Base-by-base conservation (phyloP, 108 stramenopile species). In the Ochromonas danica region DNA sequence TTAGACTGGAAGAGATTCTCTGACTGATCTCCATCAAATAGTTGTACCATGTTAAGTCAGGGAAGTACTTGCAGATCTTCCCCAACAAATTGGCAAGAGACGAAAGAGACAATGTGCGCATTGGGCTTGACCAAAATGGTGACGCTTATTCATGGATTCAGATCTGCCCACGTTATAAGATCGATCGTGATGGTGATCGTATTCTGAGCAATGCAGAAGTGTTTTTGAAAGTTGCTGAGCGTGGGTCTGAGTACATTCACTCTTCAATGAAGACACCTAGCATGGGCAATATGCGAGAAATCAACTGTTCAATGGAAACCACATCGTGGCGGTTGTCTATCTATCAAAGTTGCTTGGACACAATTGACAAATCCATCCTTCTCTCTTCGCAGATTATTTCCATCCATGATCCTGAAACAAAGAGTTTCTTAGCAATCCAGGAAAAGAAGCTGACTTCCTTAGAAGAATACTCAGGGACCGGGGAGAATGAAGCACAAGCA, bases 171-270 rank as follows among this genome's bases (percentile, higher is more conserved):
- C 38, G 82, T 1, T 78, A 70, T 71, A 79, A 79, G 79, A 80
- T 83, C 42, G 82, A 80, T 62, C 75, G 61, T 2, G 82, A 83
- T 31, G 82, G 82, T n/a, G 82, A 83, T 67, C 41, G 40, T 67
- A 40, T 79, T 28, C 10, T 27, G 28, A 39, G 40, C 67, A 78
- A 43, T 40, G 60, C 82, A 0, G 78, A 79, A 63, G 78, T 83
- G 31, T 72, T 42, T 40, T 57, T 83, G 42, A 65, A 70, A 65
- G 79, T 80, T 17, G 27, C 65, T 31, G 82, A 77, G 71, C 41
- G 82, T 1, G 39, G 39, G 25, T 63, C 61, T 38, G 78, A 79
- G 25, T 72, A 41, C 10, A 65, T 81, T 62, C 33, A 61, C 33
- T 28, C 38, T 1, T 22, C 80, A 57, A 45, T 71, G 62, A n/a